Base-by-base conservation (phyloP, 805 yeast genomes). In the Clavispora asparagi region DNA sequence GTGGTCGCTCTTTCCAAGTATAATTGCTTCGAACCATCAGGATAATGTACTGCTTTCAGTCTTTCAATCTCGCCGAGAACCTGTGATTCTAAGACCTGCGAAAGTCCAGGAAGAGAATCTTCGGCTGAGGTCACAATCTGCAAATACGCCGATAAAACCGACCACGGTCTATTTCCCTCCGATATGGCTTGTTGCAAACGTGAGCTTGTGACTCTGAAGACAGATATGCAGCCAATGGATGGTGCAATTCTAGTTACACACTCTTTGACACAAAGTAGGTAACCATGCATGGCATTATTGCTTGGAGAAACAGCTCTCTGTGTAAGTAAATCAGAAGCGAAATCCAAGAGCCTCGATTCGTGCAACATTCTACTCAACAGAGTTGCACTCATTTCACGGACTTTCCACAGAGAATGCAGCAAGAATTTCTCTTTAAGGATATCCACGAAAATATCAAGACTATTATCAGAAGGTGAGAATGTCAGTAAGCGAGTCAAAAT, bases 341-440 rank as follows among this genome's bases (percentile, higher is more conserved):
- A 33, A 4, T 14, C 41, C 2, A 28, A 7, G 12, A 40, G n/a
- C 19, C 17, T 16, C 11, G 42, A 29, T 6, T 30, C 33, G 29
- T 40, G 42, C 14, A 30, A 60, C 41, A 84, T 62, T 0, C 83
- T 65, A 0, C 84, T 78, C 1, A 87, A 56, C 5, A 89, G 78
- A 57, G 82, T 74, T 0, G 96, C 87, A 0, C 96, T 86, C 79
- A 87, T 78, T 58, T 91, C 97, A 51, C 99, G 76, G 8, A 94
- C 76, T 56, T 89, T 89, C 96, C 96, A 92, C 45, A 74, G 69
- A 38, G 63, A 64, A 48, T 80, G 77, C 0, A 68, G 67, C 28
- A 91, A 65, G 50, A 84, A 55, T 6, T 44, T 32, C 13, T 42
- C 26, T 7, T 38, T 26, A 12, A 63, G 41, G 74, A 16, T 56